Evolutionary conservation across 352 stramenopile genomes (phyloP).

Genomic region (Globisporangium spinosum): DNA sequence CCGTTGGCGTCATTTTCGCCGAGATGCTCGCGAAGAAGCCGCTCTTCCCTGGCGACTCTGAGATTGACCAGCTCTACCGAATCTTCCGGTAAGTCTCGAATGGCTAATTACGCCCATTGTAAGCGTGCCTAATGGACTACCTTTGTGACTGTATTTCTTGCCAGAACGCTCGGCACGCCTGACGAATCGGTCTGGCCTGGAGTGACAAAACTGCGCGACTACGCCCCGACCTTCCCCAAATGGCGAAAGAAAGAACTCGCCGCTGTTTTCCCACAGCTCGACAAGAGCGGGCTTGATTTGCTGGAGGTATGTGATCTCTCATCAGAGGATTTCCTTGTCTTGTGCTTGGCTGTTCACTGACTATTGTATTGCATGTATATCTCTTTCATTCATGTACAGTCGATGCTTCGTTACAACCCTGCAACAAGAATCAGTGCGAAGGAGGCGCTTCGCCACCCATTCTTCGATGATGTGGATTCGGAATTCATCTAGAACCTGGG

Average conservation of each 20-base stretch:
- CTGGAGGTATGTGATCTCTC: constrained; percentile 36
- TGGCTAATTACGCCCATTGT: not conserved
- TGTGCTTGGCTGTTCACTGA: not conserved
- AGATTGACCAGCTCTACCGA: constrained; percentile 87
- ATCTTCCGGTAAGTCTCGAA: constrained; percentile 62
- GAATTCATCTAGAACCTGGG: constrained; percentile 48
- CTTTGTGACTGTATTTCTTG: not conserved
- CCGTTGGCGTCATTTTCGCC: constrained; percentile 81
- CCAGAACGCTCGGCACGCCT: constrained; percentile 92
- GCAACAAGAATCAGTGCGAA: constrained; percentile 72
- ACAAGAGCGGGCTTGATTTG: constrained; percentile 53
- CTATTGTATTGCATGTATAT: not conserved
- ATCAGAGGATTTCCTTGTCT: not conserved
- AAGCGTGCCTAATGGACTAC: not conserved
- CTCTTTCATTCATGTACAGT: constrained; percentile 20
- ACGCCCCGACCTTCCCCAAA: constrained; percentile 93
- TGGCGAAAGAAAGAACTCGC: constrained; percentile 90
- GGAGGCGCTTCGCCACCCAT: constrained; percentile 79
- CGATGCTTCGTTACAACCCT: constrained; percentile 76
- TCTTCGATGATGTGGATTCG: constrained; percentile 78
- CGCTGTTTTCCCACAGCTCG: constrained; percentile 60
- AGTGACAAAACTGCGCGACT: constrained; percentile 95
- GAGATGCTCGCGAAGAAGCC: constrained; percentile 84
- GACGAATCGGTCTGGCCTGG: constrained; percentile 95
- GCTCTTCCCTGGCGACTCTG: constrained; percentile 78